Percentiles rank a stretch among this genome's conserved stretches.
These are phyloP conservation scores for Neopestalotiopsis sp. DNA, from an alignment of 2,329 filamentous ascomycete genomes.

Conservation along the genomic window DNA sequence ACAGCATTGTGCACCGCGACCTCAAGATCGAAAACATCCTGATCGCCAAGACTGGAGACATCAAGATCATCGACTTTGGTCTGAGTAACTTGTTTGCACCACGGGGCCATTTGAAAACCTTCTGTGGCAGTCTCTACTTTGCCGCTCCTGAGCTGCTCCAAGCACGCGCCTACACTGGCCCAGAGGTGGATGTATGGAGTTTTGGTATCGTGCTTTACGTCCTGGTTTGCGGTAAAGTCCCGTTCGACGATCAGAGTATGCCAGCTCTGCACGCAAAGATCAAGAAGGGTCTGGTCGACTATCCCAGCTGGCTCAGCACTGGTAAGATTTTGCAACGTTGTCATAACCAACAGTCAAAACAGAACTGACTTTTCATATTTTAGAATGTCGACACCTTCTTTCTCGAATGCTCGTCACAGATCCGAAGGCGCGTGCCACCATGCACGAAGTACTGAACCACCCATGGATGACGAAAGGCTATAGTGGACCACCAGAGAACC, in stretches of 20 bases:
- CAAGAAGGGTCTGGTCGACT: slow-evolving; percentile 95
- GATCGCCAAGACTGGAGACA: slow-evolving; percentile 98
- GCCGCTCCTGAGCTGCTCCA: slow-evolving; percentile 94
- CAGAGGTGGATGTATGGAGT: slow-evolving; percentile 98
- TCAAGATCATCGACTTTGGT: slow-evolving; percentile 99
- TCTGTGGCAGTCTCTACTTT: slow-evolving; percentile 97
- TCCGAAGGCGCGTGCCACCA: slow-evolving; percentile 81
- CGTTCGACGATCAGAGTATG: slow-evolving; percentile 99
- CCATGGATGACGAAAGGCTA: slow-evolving; percentile 97
- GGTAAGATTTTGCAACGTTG: slow-evolving; percentile 60
- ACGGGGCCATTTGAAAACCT: slow-evolving; percentile 85
- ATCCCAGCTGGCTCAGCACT: slow-evolving; percentile 88
- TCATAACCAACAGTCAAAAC: slow-evolving; percentile 1
- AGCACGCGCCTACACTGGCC: slow-evolving; percentile 91
- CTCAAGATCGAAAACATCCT: slow-evolving; percentile 99
- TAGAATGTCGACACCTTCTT: slow-evolving; percentile 93
- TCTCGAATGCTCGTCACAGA: slow-evolving; percentile 96
- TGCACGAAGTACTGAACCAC: slow-evolving; percentile 92
- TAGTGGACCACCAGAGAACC: slow-evolving; percentile 84
- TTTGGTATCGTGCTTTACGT: slow-evolving; percentile 98
- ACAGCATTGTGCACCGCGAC: slow-evolving; percentile 97
- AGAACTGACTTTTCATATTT: slow-evolving; percentile 38
- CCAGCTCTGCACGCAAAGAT: slow-evolving; percentile 97
- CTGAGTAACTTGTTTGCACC: slow-evolving; percentile 96
- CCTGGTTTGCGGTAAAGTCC: slow-evolving; percentile 94